phyloP scores from a whole-genome alignment of 2,329 filamentous ascomycete species.

The Colletotrichum cereale region DNA sequence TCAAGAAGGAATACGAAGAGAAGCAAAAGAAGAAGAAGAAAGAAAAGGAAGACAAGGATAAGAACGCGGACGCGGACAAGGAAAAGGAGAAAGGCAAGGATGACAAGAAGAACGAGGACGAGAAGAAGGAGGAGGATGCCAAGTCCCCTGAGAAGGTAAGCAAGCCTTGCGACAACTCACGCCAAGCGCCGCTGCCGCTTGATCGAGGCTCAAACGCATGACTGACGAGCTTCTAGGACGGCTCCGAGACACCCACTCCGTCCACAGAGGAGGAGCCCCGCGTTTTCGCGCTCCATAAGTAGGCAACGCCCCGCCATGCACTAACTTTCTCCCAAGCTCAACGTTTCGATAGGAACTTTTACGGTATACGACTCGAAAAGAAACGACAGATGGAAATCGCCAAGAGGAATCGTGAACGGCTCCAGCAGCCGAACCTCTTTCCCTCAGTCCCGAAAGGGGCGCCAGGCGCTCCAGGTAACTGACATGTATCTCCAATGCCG shows the following conservation, averaged over 20 bases:
- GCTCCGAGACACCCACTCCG: conserved; percentile 49
- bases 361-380: conserved; percentile 84
- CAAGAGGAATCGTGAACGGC: conserved; percentile 83
- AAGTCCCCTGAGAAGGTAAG: conserved; percentile 44
- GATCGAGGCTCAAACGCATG: background rate
- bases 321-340: too few species aligned
- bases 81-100: conserved; percentile 60
- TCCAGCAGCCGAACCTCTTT: conserved; percentile 84
- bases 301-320: background rate
- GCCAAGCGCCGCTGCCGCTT: background rate
- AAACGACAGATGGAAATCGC: conserved; percentile 83
- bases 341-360: conserved; percentile 75
- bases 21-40: conserved; percentile 76
- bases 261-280: conserved; percentile 76
- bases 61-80: conserved; percentile 62
- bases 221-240: conserved; percentile 58
- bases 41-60: conserved; percentile 73
- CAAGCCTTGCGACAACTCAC: background rate
- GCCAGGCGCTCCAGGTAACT: conserved; percentile 61
- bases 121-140: conserved; percentile 49
- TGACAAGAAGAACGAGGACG: conserved; percentile 55
- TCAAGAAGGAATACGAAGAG: conserved; percentile 84
- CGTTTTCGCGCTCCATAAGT: conserved; percentile 71
- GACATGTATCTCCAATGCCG: conserved; percentile 9
- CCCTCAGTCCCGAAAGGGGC: conserved; percentile 82